Base-by-base conservation (phyloP, 768 basidiomycete genomes). In the Rhodotorula kratochvilovae region DNA sequence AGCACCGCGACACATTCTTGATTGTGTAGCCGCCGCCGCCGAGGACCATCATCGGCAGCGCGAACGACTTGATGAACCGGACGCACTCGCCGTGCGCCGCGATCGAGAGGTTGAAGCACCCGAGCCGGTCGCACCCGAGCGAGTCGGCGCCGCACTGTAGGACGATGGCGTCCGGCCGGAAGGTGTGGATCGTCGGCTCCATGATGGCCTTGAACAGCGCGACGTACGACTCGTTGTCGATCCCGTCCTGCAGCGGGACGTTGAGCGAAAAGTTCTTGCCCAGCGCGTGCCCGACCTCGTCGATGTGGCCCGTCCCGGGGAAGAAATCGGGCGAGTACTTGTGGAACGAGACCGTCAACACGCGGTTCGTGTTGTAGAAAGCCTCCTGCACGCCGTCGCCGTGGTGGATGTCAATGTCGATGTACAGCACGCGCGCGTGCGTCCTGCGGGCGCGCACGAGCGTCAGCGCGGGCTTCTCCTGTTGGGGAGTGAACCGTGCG, bases 321-420 rank as follows among this genome's bases (percentile, higher is more conserved):
- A 99, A 99, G 84, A 99, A 99, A 78, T 95, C 92, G 66, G 66
- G 61, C 2, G 90, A 93, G 83, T 96, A 99, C 82, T 98, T 98
- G 84, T 99, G 95, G 82, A 99, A 99, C 1, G 95, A 97, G 23
- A 97, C 91, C 1, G 95, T 98, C 86, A 97, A 89, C 73, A 99
- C 95, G n/a, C 95, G 88, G 77, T 99, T 93, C 50, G 92, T 90
- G 76, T 95, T 89, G 81, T 95, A 99, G 81, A 99, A 98, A 0
- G 95, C 96, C 70, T 95, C 89, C 79, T 99, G 78, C 0, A 99
- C 96, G 33, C 95, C 95, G 77, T 99, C 95, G 15, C 95, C 95
- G 76, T 99, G 95, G 80, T 99, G 95, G 66, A 98, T 97, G 79
- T 99, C 95, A 74, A 99, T 99, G 82, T 99, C 95, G 76, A 99